Percentiles rank a stretch among this genome's conserved stretches.
phyloP scores from a whole-genome alignment of 257 asterid species.

The Primulina huaijiensis region DNA sequence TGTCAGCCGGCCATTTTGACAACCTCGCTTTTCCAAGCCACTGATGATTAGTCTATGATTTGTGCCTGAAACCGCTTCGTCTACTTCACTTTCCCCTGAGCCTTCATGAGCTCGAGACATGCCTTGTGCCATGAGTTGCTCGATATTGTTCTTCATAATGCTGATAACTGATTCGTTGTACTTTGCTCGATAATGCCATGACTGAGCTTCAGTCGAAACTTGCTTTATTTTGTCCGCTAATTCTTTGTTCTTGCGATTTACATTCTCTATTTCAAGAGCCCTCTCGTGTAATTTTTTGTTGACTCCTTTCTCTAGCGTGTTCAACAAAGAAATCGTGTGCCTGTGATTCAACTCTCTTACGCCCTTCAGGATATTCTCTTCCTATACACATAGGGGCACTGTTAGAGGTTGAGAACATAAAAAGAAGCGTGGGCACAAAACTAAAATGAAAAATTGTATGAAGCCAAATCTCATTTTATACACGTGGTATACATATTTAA shows the following conservation, averaged over 20 bases:
- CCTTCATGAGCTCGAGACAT: slow-evolving; percentile 55
- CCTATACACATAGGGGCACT: slow-evolving; percentile 33
- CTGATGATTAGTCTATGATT: slow-evolving; percentile 29
- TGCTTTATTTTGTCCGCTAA: slow-evolving; percentile 60
- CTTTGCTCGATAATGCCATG: slow-evolving; percentile 74
- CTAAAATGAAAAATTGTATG: background rate
- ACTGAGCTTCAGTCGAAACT: slow-evolving; percentile 60
- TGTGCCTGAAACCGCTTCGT: slow-evolving; percentile 61
- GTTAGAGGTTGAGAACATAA: slow-evolving; percentile 19
- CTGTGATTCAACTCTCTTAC: slow-evolving; percentile 48
- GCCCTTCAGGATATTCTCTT: slow-evolving; percentile 53
- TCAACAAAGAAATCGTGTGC: slow-evolving; percentile 50
- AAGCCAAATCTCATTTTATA: background rate
- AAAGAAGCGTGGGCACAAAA: background rate
- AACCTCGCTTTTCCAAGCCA: background rate
- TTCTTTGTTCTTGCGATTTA: slow-evolving; percentile 64
- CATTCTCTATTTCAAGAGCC: slow-evolving; percentile 51
- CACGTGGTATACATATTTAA: background rate
- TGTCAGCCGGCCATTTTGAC: slow-evolving; percentile 20
- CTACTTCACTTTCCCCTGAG: slow-evolving; percentile 64
- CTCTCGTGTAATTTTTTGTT: slow-evolving; percentile 50
- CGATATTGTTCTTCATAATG: slow-evolving; percentile 54
- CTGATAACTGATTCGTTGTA: slow-evolving; percentile 60
- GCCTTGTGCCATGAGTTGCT: slow-evolving; percentile 57
- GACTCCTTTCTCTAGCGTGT: slow-evolving; percentile 47